Percentiles rank a stretch among this genome's conserved stretches.
phyloP scores from a whole-genome alignment of 371 early-diverging fungal genomes.

The Mortierella sp. region DNA sequence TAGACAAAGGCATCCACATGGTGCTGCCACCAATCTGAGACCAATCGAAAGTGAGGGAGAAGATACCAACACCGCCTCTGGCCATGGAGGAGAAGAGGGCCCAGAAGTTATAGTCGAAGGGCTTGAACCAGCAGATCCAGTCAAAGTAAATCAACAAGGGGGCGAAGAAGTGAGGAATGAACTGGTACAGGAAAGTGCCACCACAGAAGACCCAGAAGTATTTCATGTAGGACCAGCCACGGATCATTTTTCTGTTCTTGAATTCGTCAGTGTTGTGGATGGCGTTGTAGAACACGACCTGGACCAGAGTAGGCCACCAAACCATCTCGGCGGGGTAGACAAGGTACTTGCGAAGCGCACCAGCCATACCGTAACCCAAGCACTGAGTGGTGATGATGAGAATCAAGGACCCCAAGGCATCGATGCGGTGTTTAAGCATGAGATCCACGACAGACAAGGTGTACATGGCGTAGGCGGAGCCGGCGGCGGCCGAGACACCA shows the following conservation, averaged over 20 bases:
- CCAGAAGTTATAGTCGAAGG: constrained; percentile 54
- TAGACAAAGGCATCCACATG: constrained; percentile 13
- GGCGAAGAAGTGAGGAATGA: constrained; percentile 80
- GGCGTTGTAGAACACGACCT: constrained; percentile 73
- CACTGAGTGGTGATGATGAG: constrained; percentile 72
- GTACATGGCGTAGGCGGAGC: constrained; percentile 75
- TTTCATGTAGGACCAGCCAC: constrained; percentile 52
- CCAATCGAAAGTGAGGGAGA: constrained; percentile 75
- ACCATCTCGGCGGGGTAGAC: constrained; percentile 77
- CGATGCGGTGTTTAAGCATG: constrained; percentile 61
- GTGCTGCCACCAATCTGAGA: constrained; percentile 56
- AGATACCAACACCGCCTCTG: constrained; percentile 68
- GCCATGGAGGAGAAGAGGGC: constrained; percentile 58
- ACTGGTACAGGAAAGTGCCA: constrained; percentile 61
- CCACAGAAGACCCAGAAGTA: constrained; percentile 17
- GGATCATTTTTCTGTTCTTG: constrained; percentile 58
- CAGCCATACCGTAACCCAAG: constrained; percentile 85
- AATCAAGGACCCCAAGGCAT: constrained; percentile 62
- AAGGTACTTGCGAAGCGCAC: constrained; percentile 73
- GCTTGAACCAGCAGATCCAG: constrained; percentile 73
- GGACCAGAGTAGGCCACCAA: constrained; percentile 77
- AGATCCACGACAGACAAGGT: constrained; percentile 67
- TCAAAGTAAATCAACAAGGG: constrained; percentile 73
- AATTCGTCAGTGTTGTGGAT: constrained; percentile 68
- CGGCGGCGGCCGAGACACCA: constrained; percentile 57